phyloP scores from a whole-genome alignment of 805 yeast species.

The Starmerella roubikii region DNA sequence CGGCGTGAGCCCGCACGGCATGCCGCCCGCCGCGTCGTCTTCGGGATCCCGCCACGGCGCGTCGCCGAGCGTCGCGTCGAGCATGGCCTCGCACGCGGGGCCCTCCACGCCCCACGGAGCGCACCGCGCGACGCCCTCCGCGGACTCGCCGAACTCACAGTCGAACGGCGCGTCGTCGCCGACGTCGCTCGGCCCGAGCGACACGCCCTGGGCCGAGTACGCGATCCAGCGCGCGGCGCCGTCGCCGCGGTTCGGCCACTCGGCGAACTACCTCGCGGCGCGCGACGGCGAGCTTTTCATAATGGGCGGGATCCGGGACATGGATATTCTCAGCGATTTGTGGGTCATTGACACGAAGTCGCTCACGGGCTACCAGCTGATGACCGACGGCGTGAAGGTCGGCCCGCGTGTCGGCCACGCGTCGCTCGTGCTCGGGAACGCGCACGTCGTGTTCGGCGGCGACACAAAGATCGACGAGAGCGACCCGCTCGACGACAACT shows the following conservation, averaged over 20 bases:
- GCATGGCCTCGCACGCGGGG: no score
- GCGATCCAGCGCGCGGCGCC: conserved; percentile 43
- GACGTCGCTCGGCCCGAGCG: neutral
- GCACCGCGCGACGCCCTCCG: conserved; percentile 1
- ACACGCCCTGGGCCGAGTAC: conserved; percentile 27
- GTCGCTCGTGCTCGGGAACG: conserved; percentile 81
- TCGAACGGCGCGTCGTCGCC: neutral
- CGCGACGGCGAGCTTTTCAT: conserved; percentile 71
- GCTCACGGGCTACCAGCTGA: conserved; percentile 42
- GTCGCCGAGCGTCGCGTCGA: no score
- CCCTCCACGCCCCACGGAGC: no score
- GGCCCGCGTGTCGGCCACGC: conserved; percentile 97
- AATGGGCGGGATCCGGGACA: conserved; percentile 92
- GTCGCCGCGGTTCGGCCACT: conserved; percentile 89
- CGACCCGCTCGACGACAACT: conserved; percentile 74
- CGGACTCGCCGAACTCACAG: conserved; percentile 5
- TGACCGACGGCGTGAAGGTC: conserved; percentile 52
- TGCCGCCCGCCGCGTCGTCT: no score
- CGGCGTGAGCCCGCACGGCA: no score
- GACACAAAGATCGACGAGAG: conserved; percentile 63
- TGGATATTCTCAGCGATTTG: conserved; percentile 85
- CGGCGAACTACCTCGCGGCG: conserved; percentile 61
- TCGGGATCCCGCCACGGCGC: no score
- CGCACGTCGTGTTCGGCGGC: conserved; percentile 91
- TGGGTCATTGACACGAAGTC: conserved; percentile 64